Percentiles rank a stretch among this genome's conserved stretches.
phyloP scores from a whole-genome alignment of 441 rosid genomes.

The Geranium incanum region DNA sequence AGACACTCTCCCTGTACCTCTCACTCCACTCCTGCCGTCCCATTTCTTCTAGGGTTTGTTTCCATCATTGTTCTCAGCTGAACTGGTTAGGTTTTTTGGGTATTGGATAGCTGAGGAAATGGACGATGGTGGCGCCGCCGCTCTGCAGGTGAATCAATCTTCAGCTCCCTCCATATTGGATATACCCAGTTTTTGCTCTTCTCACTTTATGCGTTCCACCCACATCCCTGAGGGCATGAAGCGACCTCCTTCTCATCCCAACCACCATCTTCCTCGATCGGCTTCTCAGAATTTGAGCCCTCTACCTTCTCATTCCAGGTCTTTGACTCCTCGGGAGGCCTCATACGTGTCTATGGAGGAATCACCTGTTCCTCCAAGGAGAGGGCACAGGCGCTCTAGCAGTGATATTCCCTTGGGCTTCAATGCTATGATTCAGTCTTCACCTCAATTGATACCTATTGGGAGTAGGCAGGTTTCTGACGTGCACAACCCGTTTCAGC shows the following conservation, averaged over 20 bases:
- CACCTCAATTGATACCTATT: constrained; percentile 47
- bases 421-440: constrained; percentile 38
- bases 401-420: constrained; percentile 77
- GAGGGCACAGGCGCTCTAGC: constrained; percentile 72
- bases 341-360: constrained; percentile 59
- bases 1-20: neutral
- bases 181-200: constrained; percentile 46
- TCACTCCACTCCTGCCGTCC: neutral
- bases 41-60: neutral
- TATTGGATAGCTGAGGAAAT: neutral
- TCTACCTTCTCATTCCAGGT: constrained; percentile 61
- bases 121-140: neutral
- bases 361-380: constrained; percentile 64
- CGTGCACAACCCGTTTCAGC: constrained; percentile 26
- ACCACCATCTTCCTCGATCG: constrained; percentile 63
- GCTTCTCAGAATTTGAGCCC: constrained; percentile 40
- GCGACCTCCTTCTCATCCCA: constrained; percentile 71
- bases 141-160: constrained; percentile 55
- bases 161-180: constrained; percentile 51
- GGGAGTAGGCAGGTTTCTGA: constrained; percentile 40
- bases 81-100: neutral
- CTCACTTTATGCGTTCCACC: constrained; percentile 42
- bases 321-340: constrained; percentile 50
- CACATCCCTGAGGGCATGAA: constrained; percentile 34
- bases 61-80: neutral